These are phyloP conservation scores for Candida verbasci DNA, from an alignment of 805 yeast species.

Conservation along the genomic window DNA sequence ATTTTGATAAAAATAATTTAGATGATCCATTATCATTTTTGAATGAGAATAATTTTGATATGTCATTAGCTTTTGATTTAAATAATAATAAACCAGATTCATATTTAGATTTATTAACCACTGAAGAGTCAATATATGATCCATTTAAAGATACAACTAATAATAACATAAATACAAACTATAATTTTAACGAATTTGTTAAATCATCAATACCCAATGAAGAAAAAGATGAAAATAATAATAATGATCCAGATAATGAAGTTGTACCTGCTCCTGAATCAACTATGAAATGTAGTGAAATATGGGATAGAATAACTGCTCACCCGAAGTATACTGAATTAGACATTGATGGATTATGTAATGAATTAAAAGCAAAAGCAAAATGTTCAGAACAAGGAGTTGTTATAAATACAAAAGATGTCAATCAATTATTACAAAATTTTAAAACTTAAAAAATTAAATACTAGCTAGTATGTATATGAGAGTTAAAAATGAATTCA, in stretches of 20 bases:
- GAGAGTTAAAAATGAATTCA: no score
- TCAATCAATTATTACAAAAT: conserved; percentile 48
- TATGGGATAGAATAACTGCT: conserved; percentile 93
- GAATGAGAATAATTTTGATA: conserved; percentile 49
- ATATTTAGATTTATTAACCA: conserved; percentile 35
- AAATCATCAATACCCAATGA: conserved; percentile 28
- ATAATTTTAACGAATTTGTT: conserved; percentile 36
- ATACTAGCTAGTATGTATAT: no score
- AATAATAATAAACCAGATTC: conserved; percentile 13
- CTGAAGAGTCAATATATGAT: conserved; percentile 57
- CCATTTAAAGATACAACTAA: conserved; percentile 33
- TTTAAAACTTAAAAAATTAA: conserved; percentile 8
- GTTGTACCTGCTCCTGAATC: conserved; percentile 69
- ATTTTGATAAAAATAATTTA: conserved; percentile 5
- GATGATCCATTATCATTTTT: conserved; percentile 45
- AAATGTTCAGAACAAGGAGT: conserved; percentile 93
- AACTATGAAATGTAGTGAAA: conserved; percentile 73
- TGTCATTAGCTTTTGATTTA: conserved; percentile 46
- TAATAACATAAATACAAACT: conserved; percentile 20
- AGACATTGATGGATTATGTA: conserved; percentile 91
- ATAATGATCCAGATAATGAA: conserved; percentile 25
- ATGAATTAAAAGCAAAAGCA: conserved; percentile 85
- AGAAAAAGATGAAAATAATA: neutral
- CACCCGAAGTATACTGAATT: conserved; percentile 92
- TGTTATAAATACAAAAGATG: conserved; percentile 77